These are phyloP conservation scores for Cryoendolithus antarcticus DNA, from an alignment of 2,329 filamentous ascomycete genomes.

Conservation along the genomic window DNA sequence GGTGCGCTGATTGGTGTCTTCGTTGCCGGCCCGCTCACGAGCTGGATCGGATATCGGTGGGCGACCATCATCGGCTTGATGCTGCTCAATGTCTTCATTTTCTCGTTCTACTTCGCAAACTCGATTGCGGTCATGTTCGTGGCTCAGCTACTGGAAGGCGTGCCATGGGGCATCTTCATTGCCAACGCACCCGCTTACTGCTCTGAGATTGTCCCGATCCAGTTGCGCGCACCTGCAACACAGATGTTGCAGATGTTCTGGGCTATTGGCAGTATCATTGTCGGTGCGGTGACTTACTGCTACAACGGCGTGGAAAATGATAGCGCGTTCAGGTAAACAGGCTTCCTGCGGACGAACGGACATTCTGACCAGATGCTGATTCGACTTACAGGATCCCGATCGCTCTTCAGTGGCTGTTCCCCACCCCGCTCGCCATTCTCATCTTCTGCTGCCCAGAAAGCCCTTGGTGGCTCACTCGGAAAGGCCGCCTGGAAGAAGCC, in stretches of 20 bases:
- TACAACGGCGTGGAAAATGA: constrained; percentile 31
- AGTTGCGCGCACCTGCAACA: constrained; percentile 44
- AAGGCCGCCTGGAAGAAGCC: constrained; percentile 35
- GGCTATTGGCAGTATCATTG: constrained; percentile 51
- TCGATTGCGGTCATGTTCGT: constrained; percentile 37
- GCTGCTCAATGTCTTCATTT: constrained; percentile 47
- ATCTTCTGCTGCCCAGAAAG: constrained; percentile 40
- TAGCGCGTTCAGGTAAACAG: constrained; percentile 32
- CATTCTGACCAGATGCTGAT: constrained; percentile 10
- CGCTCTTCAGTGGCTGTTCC: constrained; percentile 48
- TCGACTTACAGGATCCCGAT: constrained; percentile 38
- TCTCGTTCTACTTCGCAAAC: constrained; percentile 46
- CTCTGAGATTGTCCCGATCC: constrained; percentile 48
- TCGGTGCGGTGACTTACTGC: constrained; percentile 43
- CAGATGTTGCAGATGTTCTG: constrained; percentile 57
- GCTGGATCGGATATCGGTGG: constrained; percentile 46
- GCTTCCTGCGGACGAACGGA: constrained; percentile 8
- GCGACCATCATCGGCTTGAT: constrained; percentile 44
- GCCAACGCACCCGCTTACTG: constrained; percentile 53
- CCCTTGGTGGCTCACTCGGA: constrained; percentile 44
- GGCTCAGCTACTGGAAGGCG: constrained; percentile 46
- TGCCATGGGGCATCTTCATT: constrained; percentile 56
- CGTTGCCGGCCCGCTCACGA: constrained; percentile 49
- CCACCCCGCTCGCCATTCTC: constrained; percentile 43
- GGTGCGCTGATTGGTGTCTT: constrained; percentile 50